These are phyloP conservation scores for Microsporum audouinii DNA, from an alignment of 2,329 filamentous ascomycete genomes.

Conservation along the genomic window DNA sequence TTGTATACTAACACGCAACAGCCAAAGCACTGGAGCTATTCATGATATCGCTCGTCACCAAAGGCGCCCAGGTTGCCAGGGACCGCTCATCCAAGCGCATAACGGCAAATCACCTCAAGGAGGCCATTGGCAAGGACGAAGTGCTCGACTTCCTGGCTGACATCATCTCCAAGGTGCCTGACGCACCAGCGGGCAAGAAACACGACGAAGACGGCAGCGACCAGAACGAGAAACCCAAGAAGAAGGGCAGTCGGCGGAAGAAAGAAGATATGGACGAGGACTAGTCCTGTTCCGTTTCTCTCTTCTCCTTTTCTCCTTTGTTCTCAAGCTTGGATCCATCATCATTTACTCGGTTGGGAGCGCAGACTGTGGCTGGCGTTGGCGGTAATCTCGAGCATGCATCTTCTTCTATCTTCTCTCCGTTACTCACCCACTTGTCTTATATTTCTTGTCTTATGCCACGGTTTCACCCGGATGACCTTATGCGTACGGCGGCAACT, in stretches of 20 bases:
- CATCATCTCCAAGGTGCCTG: constrained; percentile 75
- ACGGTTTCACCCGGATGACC: neutral
- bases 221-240: constrained; percentile 37
- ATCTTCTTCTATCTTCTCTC: neutral
- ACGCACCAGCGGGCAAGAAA: constrained; percentile 38
- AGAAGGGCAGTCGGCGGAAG: constrained; percentile 33
- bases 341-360: neutral
- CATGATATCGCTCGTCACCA: constrained; percentile 87
- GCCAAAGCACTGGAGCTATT: constrained; percentile 94
- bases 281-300: neutral
- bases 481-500: neutral
- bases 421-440: neutral
- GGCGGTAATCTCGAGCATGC: neutral
- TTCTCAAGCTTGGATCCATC: neutral
- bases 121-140: constrained; percentile 74
- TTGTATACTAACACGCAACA: constrained; percentile 20
- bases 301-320: neutral
- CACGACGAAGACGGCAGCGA: constrained; percentile 39
- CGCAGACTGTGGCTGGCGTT: neutral
- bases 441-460: neutral
- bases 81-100: constrained; percentile 80
- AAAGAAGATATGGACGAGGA: constrained; percentile 31
- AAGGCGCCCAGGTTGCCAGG: constrained; percentile 73
- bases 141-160: constrained; percentile 91
- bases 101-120: constrained; percentile 80